Conservation (phyloP, 306 rosid genomes). For the Lathyrus sativus region DNA sequence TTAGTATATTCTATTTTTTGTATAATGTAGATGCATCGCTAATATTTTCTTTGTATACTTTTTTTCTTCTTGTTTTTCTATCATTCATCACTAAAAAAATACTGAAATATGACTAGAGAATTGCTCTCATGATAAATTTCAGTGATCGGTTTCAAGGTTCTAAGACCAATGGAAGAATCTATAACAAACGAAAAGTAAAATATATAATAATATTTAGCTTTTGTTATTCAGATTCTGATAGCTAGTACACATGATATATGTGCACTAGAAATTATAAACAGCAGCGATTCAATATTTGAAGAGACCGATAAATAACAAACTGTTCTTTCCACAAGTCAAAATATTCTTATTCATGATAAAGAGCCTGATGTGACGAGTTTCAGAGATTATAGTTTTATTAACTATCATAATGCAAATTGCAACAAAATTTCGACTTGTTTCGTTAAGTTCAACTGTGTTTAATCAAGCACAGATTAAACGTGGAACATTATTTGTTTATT, state of each 20-base stretch:
- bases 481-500: background rate
- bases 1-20: constrained; percentile 19
- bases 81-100: constrained; percentile 10
- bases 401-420: background rate
- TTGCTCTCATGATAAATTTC: constrained; percentile 1
- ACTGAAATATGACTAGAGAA: background rate
- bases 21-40: constrained; percentile 13
- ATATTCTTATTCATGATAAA: background rate
- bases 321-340: background rate
- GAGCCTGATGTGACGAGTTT: background rate
- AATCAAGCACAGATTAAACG: background rate
- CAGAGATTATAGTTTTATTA: background rate
- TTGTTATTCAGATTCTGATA: constrained; percentile 1
- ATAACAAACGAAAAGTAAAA: constrained; percentile 9
- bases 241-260: background rate
- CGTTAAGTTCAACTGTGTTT: background rate
- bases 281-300: background rate
- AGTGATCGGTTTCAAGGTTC: background rate
- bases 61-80: background rate
- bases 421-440: constrained; percentile 20
- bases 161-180: constrained; percentile 7
- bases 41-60: constrained; percentile 17
- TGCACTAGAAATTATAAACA: constrained; percentile 9
- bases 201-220: background rate
- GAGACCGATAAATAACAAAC: constrained; percentile 11